A percentile compares a stretch with the other conserved stretches of the same genome.
Conservation (phyloP, 352 stramenopile genomes). For the Achlya hypogyna region DNA sequence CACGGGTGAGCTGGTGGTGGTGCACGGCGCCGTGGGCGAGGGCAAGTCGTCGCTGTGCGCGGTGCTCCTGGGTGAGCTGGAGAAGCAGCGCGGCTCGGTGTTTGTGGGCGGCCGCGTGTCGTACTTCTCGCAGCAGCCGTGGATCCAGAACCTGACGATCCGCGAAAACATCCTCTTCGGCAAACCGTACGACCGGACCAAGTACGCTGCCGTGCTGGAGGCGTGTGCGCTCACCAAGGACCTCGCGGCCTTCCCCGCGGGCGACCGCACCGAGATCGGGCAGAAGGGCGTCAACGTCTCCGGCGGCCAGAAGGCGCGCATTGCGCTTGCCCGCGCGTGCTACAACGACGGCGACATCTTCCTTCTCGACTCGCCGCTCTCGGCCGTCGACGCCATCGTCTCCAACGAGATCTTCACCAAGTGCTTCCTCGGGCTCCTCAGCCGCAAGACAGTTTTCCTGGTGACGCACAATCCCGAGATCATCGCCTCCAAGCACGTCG, state of each 20-base stretch:
- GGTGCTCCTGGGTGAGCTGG: constrained; percentile 76
- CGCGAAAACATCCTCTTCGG: constrained; percentile 88
- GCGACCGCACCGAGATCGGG: constrained; percentile 18
- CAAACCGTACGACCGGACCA: constrained; percentile 25
- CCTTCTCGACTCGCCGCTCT: constrained; percentile 83
- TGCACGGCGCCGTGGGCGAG: constrained; percentile 37
- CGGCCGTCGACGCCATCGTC: constrained; percentile 80
- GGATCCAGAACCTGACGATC: constrained; percentile 87
- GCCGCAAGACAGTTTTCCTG: constrained; percentile 52
- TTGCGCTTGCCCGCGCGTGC: constrained; percentile 10
- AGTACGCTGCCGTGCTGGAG: constrained; percentile 31
- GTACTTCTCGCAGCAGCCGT: constrained; percentile 59
- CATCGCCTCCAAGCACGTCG: background rate
- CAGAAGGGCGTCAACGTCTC: constrained; percentile 16
- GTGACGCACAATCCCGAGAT: constrained; percentile 52
- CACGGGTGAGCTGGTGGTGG: constrained; percentile 37
- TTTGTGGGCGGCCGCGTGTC: constrained; percentile 32
- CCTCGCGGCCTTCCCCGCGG: constrained; percentile 47
- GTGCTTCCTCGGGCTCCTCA: constrained; percentile 46
- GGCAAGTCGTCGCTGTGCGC: constrained; percentile 49
- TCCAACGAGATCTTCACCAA: constrained; percentile 80
- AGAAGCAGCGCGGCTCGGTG: constrained; percentile 31
- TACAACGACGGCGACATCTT: constrained; percentile 53
- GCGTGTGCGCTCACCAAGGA: constrained; percentile 64
- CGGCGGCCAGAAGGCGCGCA: constrained; percentile 16